Evolutionary conservation across 805 yeast genomes (phyloP), one percentile per base, ranked within the genome.

Genomic region (Candida orba): DNA sequence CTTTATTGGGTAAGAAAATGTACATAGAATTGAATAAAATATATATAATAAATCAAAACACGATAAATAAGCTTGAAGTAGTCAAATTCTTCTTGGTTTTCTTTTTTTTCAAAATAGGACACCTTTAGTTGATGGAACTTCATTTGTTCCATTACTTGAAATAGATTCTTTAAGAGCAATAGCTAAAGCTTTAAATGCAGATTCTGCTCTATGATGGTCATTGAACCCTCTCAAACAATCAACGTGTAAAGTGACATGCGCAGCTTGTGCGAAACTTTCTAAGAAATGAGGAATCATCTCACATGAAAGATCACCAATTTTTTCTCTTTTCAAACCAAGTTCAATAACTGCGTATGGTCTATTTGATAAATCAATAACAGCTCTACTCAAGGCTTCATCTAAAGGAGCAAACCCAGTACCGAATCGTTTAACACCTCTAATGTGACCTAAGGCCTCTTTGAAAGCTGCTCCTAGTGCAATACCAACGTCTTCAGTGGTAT

Each of bases 281-380:
- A 93, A 62, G 39, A 93, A 90, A 63, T 93, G 99, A n/a, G 97
- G 97, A 51, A 93, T 84, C 99, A 93, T 93, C 67, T 93, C 99
- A 57, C 93, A 79, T 32, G 89, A 78, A 41, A 93, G 72, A 57
- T 86, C 95, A 42, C 99, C 99, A 53, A 93, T 80, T 62, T 83
- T 89, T 62, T 93, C 99, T 51, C 99, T 75, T 64, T 83, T 84
- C 58, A 93, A 73, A 1, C 96, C 96, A 47, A 93, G 71, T 33
- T 93, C 96, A 34, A 89, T 72, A 15, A 87, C 93, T 1, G 96
- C 95, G 64, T 67, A 90, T 2, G 99, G 98, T 53, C 99, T 75
- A 63, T 89, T 89, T 15, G 96, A 86, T 47, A 93, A 70, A 58
- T 93, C 99, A 9, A 93, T 88, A n/a, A 93, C 99, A 0, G 97